Evolutionary conservation across 768 basidiomycete species (phyloP), one percentile per base, ranked within the genome.

Genomic region (Amylocystis lapponica): DNA sequence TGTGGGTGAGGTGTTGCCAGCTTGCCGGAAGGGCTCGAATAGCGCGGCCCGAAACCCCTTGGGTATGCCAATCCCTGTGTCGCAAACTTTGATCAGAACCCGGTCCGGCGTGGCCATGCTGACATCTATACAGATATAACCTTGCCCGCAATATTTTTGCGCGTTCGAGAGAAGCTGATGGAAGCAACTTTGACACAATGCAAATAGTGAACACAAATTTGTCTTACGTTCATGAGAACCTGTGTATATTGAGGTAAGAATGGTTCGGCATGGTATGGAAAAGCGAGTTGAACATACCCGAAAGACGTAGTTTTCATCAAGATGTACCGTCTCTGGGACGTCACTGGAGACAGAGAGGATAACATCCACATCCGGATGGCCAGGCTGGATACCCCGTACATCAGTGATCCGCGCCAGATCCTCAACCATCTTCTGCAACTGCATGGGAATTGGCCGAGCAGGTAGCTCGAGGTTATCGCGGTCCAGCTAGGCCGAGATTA

Each of bases 1-100:
- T 4, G 56, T 58, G 10, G 52, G 31, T 5, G 56, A 58, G 16
- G 51, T 56, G 33, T 60, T 53, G n/a, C n/a, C n/a, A 3, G 59
- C 59, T 44, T 60, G 59, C 3, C 56, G 51, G 41, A 58, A 60
- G 2, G 59, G 59, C 48, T 60, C 51, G 39, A 60, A 60, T 26
- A 60, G 50, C 0, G 52, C 51, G n/a, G 36, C 40, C 29, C 54
- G 56, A 31, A 58, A 60, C 27, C 48, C 50, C 36, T 51, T 48
- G 16, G 59, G 56, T 26, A 60, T 60, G 4, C 59, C 59, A 36
- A 55, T 56, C 12, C 59, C 59, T 11, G 54, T 56, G 44, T 60
- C 59, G 26, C 41, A 39, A 22, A 60, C 54, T 27, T 43, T 30
- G 33, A 56, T 46, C 12, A 49, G 33, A 21, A 60, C 47, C 36